Conservation (phyloP, 345 rosid genomes). For the Turritis glabra region DNA sequence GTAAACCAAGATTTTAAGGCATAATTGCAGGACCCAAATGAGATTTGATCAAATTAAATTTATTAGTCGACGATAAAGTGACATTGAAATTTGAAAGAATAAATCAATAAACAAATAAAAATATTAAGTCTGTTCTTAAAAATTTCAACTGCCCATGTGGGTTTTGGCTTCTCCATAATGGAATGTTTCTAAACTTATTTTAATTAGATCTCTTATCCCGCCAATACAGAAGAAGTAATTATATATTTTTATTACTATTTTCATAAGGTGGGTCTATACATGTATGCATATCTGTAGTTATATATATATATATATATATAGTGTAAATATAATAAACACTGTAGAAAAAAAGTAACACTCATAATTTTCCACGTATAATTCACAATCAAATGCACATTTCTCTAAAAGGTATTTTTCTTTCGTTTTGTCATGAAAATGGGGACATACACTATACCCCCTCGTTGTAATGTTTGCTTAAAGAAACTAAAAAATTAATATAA, state of each 20-base stretch:
- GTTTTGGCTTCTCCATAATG: constrained; percentile 35
- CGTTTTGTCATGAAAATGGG: constrained; percentile 24
- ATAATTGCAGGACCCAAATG: constrained; percentile 25
- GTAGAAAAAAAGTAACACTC: not conserved
- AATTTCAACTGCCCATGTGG: constrained; percentile 38
- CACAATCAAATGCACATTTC: constrained; percentile 12
- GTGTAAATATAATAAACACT: not conserved
- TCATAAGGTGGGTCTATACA: not conserved
- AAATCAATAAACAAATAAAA: not conserved
- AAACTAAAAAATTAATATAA: constrained; percentile 14
- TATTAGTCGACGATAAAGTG: constrained; percentile 24
- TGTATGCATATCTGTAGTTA: not conserved
- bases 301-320: not conserved
- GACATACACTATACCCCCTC: constrained; percentile 31
- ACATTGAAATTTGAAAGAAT: no score
- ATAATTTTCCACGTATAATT: constrained; percentile 8
- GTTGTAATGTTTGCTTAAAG: constrained; percentile 32
- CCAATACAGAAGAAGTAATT: not conserved
- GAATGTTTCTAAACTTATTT: constrained; percentile 34
- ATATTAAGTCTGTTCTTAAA: constrained; percentile 18
- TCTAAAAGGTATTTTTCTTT: not conserved
- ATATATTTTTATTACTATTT: not conserved
- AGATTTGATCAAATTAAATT: not conserved
- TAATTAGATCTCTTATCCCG: constrained; percentile 19
- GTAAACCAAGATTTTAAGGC: constrained; percentile 28